These are phyloP conservation scores for Hirschioporus abietinus DNA, from an alignment of 768 basidiomycete genomes.

Conservation along the genomic window DNA sequence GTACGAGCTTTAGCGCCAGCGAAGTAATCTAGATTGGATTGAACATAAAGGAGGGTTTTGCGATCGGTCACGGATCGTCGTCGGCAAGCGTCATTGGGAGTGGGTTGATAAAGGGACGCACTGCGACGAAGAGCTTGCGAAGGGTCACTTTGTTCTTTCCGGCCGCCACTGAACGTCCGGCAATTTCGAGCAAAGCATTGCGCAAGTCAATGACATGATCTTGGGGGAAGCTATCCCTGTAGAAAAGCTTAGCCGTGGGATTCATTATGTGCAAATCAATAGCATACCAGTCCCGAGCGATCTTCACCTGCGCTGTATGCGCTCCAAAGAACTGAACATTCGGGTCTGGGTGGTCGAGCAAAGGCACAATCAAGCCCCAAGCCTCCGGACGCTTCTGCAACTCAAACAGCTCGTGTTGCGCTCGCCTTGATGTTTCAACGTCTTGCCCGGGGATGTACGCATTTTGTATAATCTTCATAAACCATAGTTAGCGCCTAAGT, in stretches of 20 bases:
- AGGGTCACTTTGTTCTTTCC: conserved; percentile 66
- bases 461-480: conserved; percentile 59
- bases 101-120: conserved; percentile 32
- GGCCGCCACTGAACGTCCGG: conserved; percentile 55
- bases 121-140: conserved; percentile 84
- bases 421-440: conserved; percentile 49
- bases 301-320: conserved; percentile 91
- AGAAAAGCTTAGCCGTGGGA: not conserved
- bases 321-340: conserved; percentile 95
- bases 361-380: conserved; percentile 79
- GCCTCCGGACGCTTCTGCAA: conserved; percentile 73
- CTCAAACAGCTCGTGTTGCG: conserved; percentile 71
- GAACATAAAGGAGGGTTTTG: conserved; percentile 9
- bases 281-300: conserved; percentile 80
- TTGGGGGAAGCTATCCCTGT: conserved; percentile 70
- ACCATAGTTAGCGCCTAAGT: conserved; percentile 11
- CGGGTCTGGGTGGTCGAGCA: conserved; percentile 63
- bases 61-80: conserved; percentile 9
- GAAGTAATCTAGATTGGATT: conserved; percentile 45
- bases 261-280: not conserved
- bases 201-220: conserved; percentile 55
- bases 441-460: conserved; percentile 52
- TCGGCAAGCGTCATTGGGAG: not conserved
- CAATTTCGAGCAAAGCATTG: conserved; percentile 64
- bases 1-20: conserved; percentile 65